Conservation (phyloP, 2,329 filamentous ascomycete genomes). For the Bipolaris oryzae region DNA sequence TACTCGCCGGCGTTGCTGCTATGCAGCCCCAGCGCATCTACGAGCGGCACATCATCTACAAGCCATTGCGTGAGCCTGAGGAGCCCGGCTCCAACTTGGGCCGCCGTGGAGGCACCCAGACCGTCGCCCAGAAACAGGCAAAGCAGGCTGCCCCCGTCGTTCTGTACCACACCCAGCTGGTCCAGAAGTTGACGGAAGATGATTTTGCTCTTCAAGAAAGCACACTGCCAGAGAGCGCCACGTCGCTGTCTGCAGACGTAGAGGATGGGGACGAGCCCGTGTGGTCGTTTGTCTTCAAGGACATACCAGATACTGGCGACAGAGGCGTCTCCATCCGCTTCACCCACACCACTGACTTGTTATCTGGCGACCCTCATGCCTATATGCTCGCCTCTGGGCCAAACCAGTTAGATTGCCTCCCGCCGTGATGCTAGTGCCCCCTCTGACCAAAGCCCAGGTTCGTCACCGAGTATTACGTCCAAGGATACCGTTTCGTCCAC, state of each 20-base stretch:
- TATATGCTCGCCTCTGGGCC: slow-evolving; percentile 59
- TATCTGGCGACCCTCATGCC: slow-evolving; percentile 56
- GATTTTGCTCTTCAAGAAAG: slow-evolving; percentile 39
- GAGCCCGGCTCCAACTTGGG: slow-evolving; percentile 45
- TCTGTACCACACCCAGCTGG: slow-evolving; percentile 61
- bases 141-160: slow-evolving; percentile 51
- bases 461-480: slow-evolving; percentile 62
- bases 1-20: slow-evolving; percentile 65
- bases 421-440: slow-evolving; percentile 12
- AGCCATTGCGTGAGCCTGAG: slow-evolving; percentile 57
- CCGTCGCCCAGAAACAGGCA: slow-evolving; percentile 35
- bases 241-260: slow-evolving; percentile 30
- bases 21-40: slow-evolving; percentile 63
- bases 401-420: slow-evolving; percentile 54
- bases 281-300: slow-evolving; percentile 50
- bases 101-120: slow-evolving; percentile 47
- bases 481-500: slow-evolving; percentile 64
- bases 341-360: slow-evolving; percentile 56
- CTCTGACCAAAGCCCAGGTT: slow-evolving; percentile 52
- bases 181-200: slow-evolving; percentile 50
- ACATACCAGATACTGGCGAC: slow-evolving; percentile 57
- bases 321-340: slow-evolving; percentile 61
- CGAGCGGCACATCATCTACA: slow-evolving; percentile 65
- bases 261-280: slow-evolving; percentile 32
- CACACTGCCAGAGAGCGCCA: slow-evolving; percentile 11